Base-by-base conservation (phyloP, 148 eudicot species). In the Diospyros kaki region DNA sequence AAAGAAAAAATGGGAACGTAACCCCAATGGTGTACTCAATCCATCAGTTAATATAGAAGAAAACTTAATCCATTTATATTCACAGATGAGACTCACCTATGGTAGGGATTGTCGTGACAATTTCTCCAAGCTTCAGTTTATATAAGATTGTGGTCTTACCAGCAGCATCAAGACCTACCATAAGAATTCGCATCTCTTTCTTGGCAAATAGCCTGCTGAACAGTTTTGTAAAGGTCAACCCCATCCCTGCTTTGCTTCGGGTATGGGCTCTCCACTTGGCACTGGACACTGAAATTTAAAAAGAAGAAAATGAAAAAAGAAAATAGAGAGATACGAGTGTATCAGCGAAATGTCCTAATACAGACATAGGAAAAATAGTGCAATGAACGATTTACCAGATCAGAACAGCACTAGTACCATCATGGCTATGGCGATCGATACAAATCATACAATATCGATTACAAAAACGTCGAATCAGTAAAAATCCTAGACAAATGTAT, bases 181-280 rank as follows among this genome's bases (percentile, higher is more conserved):
- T 78, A 42, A 78, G 77, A 68, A 78, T 78, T 14, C 77, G 73
- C 77, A 78, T 78, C 73, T 78, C 81, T 53, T 78, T 78, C 77
- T 78, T 78, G 77, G 81, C 81, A 17, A 78, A 78, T 18, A 78
- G 81, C 77, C 81, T 66, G 77, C 81, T 78, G 64, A 78, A 78
- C 52, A 78, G 73, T 59, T 73, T 73, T 0, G 76, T 73, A 68
- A 73, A 73, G 46, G 76, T 73, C 58, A 73, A 17, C 68, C 76
- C 76, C 76, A 73, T 73, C 58, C 63, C 68, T 73, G 38, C 14
- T n/a, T 73, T 11, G 3, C 75, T 59, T 48, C 64, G 58, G 64
- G 12, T 43, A 58, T 10, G 28, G 8, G 45, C 63, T 58, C 42
- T 43, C 17, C 12, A 50, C 43, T 73, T 40, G 48, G 58, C 41